phyloP scores from a whole-genome alignment of 345 rosid genomes.

The Populus deltoides region DNA sequence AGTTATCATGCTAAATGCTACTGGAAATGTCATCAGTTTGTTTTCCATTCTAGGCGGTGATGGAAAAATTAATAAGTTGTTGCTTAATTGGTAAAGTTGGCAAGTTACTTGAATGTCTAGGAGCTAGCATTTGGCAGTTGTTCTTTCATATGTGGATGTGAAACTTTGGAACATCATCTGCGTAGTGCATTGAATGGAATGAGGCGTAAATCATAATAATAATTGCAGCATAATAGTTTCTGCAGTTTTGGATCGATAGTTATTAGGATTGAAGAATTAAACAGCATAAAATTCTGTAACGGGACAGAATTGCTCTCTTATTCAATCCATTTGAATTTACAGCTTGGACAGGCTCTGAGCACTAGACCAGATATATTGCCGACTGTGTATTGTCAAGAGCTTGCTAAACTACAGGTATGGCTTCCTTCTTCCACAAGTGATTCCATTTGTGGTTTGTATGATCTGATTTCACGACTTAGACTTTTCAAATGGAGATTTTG shows the following conservation, averaged over 20 bases:
- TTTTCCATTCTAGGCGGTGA: neutral
- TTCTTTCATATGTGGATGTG: neutral
- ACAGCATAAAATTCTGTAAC: neutral
- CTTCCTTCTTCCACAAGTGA: conserved; percentile 8
- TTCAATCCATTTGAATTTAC: conserved; percentile 22
- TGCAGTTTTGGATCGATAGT: neutral
- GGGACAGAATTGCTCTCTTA: conserved; percentile 1
- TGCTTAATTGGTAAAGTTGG: neutral
- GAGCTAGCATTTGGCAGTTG: neutral
- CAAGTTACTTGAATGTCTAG: neutral
- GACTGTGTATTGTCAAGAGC: conserved; percentile 81
- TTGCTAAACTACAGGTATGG: conserved; percentile 81
- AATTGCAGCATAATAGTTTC: neutral
- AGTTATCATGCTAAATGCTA: neutral
- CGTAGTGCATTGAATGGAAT: neutral
- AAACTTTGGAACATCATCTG: neutral
- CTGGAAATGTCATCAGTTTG: neutral
- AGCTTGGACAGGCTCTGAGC: conserved; percentile 98
- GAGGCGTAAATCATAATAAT: neutral
- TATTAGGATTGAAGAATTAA: neutral
- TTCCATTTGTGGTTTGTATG: neutral
- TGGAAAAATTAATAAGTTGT: neutral
- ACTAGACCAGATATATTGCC: conserved; percentile 93
- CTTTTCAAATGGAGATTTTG: neutral
- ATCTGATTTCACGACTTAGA: neutral